Percentiles rank a stretch among this genome's conserved stretches.
Conservation (phyloP, 257 asterid species). For the Craterostigma plantagineum region DNA sequence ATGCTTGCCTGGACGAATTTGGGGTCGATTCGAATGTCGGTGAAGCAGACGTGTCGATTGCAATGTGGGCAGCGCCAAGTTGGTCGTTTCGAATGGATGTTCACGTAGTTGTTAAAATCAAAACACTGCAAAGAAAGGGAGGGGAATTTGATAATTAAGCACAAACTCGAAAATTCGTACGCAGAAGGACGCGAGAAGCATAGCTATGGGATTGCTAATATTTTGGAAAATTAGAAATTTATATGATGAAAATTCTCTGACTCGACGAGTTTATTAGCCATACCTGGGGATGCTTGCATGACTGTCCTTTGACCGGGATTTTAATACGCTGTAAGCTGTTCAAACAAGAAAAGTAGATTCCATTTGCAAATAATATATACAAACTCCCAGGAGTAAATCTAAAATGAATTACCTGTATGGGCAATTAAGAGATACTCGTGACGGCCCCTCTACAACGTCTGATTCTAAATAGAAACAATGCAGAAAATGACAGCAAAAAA, state of each 20-base stretch:
- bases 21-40: constrained; percentile 73
- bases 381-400: constrained; percentile 7
- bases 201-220: too few species aligned
- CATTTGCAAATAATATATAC: constrained; percentile 2
- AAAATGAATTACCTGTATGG: constrained; percentile 59
- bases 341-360: constrained; percentile 9
- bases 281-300: constrained; percentile 93
- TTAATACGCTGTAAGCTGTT: constrained; percentile 61
- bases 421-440: constrained; percentile 77
- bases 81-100: constrained; percentile 67
- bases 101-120: constrained; percentile 63
- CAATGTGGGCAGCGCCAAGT: constrained; percentile 98
- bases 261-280: constrained; percentile 12
- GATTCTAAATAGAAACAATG: constrained; percentile 42
- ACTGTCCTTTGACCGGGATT: constrained; percentile 76
- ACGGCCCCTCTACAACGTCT: constrained; percentile 74
- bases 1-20: constrained; percentile 65
- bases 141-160: too few species aligned
- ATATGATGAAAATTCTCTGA: too few species aligned
- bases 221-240: too few species aligned
- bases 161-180: too few species aligned
- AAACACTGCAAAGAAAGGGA: constrained; percentile 48
- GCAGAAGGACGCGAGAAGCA: too few species aligned
- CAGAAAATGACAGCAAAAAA: too few species aligned
- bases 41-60: constrained; percentile 59